A percentile compares a stretch with the other conserved stretches of the same genome.
Evolutionary conservation across 768 basidiomycete species (phyloP).

Genomic region (Amanita rubescens): DNA sequence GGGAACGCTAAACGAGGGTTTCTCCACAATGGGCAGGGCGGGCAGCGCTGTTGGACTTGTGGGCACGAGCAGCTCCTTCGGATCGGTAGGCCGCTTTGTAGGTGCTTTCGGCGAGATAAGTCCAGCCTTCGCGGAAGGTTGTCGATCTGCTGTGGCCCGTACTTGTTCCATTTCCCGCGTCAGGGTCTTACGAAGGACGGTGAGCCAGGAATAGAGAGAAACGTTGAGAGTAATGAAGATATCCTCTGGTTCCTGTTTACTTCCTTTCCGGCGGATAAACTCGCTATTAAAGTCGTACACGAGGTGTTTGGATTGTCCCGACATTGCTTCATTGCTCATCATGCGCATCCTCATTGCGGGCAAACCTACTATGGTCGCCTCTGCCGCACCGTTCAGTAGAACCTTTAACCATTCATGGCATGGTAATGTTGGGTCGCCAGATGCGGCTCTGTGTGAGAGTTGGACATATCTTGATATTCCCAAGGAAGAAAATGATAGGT

Average conservation of each 20-base stretch:
- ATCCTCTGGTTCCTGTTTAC: constrained; percentile 50
- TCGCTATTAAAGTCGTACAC: constrained; percentile 67
- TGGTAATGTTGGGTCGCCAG: constrained; percentile 20
- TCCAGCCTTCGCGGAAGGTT: constrained; percentile 29
- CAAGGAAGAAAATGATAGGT: constrained; percentile 70
- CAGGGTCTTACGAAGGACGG: constrained; percentile 66
- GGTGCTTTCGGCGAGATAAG: not conserved
- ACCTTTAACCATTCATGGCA: constrained; percentile 52
- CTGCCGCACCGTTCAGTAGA: constrained; percentile 52
- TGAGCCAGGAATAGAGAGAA: constrained; percentile 76
- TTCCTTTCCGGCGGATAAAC: constrained; percentile 48
- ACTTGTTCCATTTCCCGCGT: constrained; percentile 74
- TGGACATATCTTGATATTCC: constrained; percentile 68
- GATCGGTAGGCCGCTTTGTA: not conserved
- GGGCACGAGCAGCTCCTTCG: constrained; percentile 34
- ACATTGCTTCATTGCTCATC: constrained; percentile 55
- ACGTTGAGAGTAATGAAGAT: constrained; percentile 86
- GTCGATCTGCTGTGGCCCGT: constrained; percentile 48
- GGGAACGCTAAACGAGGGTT: not conserved
- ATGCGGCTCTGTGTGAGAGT: constrained; percentile 39
- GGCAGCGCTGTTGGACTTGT: not conserved
- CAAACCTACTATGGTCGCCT: constrained; percentile 72
- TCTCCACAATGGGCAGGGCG: not conserved
- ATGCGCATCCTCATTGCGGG: constrained; percentile 81
- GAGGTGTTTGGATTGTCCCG: constrained; percentile 34